Base-by-base conservation (phyloP, 805 yeast species). In the Kodamaea kakaduensis region DNA sequence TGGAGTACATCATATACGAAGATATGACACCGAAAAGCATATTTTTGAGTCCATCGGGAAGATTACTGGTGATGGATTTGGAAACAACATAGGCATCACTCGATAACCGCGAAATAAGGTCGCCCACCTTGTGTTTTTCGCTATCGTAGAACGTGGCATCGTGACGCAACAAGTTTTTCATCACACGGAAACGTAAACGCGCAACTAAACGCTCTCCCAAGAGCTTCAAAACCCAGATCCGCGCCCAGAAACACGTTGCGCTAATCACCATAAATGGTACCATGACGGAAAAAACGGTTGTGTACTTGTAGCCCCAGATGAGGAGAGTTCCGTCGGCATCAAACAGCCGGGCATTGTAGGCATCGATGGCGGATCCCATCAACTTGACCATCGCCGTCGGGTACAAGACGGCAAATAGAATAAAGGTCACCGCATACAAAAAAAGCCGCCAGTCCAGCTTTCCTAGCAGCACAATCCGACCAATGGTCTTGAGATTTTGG, bases 61-160 rank as follows among this genome's bases (percentile, higher is more conserved):
- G 50, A 42, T 63, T 66, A 21, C 62, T 54, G 9, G 71, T 67
- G 34, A 67, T 60, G 2, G 71, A 65, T 28, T 67, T 50, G 8
- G 68, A 60, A 9, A 67, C 73, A n/a, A 67, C 64, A 42, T 66
- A 67, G 2, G 73, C 73, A 46, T 67, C 73, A 42, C 68, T 61
- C 5, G 69, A 61, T 25, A 67, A 56, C 32, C 73, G 51, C 9
- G 69, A 63, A 32, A 67, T 64, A 43, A 67, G 59, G 42, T 67
- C 73, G 12, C 73, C 73, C 1, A 68, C 71, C 47, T 67, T 67
- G 47, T 67, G 64, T 44, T 65, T 67, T 16, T 67, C 73, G 29
- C 51, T 49, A 41, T 67, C 73, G 39, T 56, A 67, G 40, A 67
- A 67, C 5, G 59, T 56, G 1, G 68, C 40, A 40, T 67, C 73